phyloP scores from a whole-genome alignment of 805 yeast genomes.

The Danielia reshetovae region DNA sequence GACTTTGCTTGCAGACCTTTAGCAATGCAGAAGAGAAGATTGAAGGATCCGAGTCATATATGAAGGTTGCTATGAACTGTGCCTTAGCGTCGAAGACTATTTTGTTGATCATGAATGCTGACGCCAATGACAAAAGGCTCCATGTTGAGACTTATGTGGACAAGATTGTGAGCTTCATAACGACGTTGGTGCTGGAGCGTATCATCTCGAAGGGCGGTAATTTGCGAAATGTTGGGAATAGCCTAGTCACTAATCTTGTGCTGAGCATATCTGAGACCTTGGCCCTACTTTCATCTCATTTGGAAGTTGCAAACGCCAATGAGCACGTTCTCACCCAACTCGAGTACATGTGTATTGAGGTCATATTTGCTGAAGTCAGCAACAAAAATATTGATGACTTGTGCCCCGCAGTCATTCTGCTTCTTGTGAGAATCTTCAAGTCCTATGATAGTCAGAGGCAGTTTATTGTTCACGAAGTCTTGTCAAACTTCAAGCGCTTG shows the following conservation, averaged over 20 bases:
- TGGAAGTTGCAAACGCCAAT: slow-evolving; percentile 19
- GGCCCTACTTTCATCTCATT: slow-evolving; percentile 1
- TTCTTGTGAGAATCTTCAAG: slow-evolving; percentile 36
- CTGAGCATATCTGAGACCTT: neutral
- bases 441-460: slow-evolving; percentile 48
- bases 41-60: slow-evolving; percentile 14
- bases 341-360: slow-evolving; percentile 46
- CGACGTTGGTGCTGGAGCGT: slow-evolving; percentile 27
- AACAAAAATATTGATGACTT: slow-evolving; percentile 22
- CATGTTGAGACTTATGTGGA: slow-evolving; percentile 43
- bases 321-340: slow-evolving; percentile 55
- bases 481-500: slow-evolving; percentile 47
- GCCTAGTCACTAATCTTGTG: neutral
- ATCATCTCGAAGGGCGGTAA: slow-evolving; percentile 12
- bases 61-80: slow-evolving; percentile 10
- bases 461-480: slow-evolving; percentile 58
- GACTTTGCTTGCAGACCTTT: slow-evolving; percentile 25
- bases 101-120: slow-evolving; percentile 38
- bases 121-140: slow-evolving; percentile 39
- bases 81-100: slow-evolving; percentile 33
- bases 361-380: slow-evolving; percentile 37
- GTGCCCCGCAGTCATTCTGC: slow-evolving; percentile 22
- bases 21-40: slow-evolving; percentile 14
- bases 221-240: neutral
- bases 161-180: slow-evolving; percentile 38